Conservation (phyloP, 768 basidiomycete species). For the Coprinellus micaceus region DNA sequence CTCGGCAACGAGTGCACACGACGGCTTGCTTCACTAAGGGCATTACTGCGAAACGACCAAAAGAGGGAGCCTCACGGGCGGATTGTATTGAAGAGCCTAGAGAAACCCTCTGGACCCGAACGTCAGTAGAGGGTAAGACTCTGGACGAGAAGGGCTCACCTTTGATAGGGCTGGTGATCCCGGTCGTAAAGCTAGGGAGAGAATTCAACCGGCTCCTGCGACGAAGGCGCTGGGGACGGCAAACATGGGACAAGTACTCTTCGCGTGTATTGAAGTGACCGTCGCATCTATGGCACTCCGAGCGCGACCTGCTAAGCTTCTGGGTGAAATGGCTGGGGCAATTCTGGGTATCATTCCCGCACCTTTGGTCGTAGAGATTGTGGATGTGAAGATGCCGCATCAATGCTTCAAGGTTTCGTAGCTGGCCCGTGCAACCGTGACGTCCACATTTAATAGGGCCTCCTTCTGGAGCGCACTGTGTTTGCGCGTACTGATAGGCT, state of each 20-base stretch:
- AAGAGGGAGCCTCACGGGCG: too few relatives aligned
- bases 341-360: too few relatives aligned
- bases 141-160: too few relatives aligned
- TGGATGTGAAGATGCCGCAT: conserved; percentile 56
- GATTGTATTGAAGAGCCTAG: conserved; percentile 3
- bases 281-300: conserved; percentile 17
- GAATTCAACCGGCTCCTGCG: conserved; percentile 5
- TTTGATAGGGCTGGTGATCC: conserved; percentile 8
- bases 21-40: too few relatives aligned
- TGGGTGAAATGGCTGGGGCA: conserved; percentile 1
- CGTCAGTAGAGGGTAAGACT: too few relatives aligned
- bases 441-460: conserved; percentile 24
- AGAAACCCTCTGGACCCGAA: conserved; percentile 10
- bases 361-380: conserved; percentile 48
- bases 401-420: conserved; percentile 41
- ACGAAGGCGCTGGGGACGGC: too few relatives aligned
- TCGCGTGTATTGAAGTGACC: conserved; percentile 17
- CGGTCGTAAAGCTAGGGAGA: not conserved
- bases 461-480: too few relatives aligned
- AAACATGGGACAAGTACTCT: conserved; percentile 21
- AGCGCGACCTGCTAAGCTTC: conserved; percentile 11
- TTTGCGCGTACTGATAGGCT: conserved; percentile 28
- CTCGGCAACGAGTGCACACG: too few relatives aligned
- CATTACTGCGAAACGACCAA: too few relatives aligned
- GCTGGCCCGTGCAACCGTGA: conserved; percentile 40